phyloP scores from a whole-genome alignment of 2,329 filamentous ascomycete genomes.

The Trichoderma breve region DNA sequence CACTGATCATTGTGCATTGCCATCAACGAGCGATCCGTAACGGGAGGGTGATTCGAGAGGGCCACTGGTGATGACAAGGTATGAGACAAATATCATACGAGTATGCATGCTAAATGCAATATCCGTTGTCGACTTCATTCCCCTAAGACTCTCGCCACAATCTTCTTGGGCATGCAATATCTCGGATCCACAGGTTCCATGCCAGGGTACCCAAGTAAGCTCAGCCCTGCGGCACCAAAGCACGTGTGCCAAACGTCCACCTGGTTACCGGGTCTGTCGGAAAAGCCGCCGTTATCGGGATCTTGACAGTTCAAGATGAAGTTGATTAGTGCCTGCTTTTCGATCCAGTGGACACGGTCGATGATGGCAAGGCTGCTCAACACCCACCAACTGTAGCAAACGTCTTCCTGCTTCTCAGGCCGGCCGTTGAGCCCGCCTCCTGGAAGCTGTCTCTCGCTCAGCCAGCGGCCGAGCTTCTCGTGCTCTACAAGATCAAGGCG shows the following conservation, averaged over 20 bases:
- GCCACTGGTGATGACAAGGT: background rate
- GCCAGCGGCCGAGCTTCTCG: constrained; percentile 81
- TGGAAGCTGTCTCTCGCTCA: constrained; percentile 87
- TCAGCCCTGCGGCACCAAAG: constrained; percentile 86
- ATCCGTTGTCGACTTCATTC: constrained; percentile 20
- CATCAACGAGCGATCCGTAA: background rate
- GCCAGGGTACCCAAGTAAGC: constrained; percentile 74
- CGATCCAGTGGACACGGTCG: constrained; percentile 86
- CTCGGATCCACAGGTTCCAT: constrained; percentile 80
- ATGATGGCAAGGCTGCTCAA: constrained; percentile 89
- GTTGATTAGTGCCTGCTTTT: constrained; percentile 69
- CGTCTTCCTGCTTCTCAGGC: constrained; percentile 93
- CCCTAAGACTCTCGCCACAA: constrained; percentile 58
- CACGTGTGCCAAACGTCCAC: constrained; percentile 96
- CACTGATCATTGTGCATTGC: constrained; percentile 48
- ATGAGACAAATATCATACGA: background rate
- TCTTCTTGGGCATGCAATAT: constrained; percentile 76
- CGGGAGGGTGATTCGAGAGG: background rate
- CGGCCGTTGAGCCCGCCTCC: constrained; percentile 89
- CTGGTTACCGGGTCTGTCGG: constrained; percentile 89
- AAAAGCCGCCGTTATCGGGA: constrained; percentile 75
- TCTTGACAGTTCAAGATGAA: constrained; percentile 94
- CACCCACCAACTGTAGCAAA: constrained; percentile 99
- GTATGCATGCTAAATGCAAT: constrained; percentile 8
- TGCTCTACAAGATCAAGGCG: constrained; percentile 78